Percentiles rank a stretch among this genome's conserved stretches.
phyloP scores from a whole-genome alignment of 2,329 filamentous ascomycete genomes.

The Colletotrichum kahawae region DNA sequence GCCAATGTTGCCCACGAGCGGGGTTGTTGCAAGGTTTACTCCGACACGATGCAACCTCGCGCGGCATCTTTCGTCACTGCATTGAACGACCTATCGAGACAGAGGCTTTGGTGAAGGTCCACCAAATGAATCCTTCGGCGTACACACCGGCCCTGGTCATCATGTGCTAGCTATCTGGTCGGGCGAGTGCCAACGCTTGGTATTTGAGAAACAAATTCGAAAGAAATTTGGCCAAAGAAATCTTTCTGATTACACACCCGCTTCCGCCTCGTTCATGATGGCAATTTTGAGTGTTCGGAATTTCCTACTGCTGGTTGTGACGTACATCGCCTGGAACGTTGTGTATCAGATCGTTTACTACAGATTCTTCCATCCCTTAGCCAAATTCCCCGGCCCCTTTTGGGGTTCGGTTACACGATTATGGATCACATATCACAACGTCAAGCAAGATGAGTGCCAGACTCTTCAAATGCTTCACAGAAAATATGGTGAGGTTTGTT shows the following conservation, averaged over 20 bases:
- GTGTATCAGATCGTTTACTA: conserved; percentile 54
- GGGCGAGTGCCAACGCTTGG: background rate
- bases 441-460: conserved; percentile 49
- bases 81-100: background rate
- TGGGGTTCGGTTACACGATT: conserved; percentile 58
- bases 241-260: background rate
- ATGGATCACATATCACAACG: conserved; percentile 58
- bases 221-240: background rate
- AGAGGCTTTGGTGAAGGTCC: background rate
- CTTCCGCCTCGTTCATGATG: conserved; percentile 25
- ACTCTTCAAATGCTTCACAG: conserved; percentile 46
- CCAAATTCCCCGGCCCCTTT: conserved; percentile 58
- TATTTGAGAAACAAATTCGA: background rate
- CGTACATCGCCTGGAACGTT: conserved; percentile 28
- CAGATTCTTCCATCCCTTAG: conserved; percentile 57
- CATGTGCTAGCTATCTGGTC: background rate
- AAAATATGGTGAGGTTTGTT: conserved; percentile 48
- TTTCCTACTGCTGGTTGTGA: conserved; percentile 37
- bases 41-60: background rate
- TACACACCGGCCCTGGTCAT: background rate
- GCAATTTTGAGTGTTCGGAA: conserved; percentile 39
- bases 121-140: background rate
- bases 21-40: background rate
- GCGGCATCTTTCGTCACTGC: background rate
- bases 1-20: background rate